These are phyloP conservation scores for Aureobasidium sp. DNA, from an alignment of 2,329 filamentous ascomycete species.

Conservation along the genomic window DNA sequence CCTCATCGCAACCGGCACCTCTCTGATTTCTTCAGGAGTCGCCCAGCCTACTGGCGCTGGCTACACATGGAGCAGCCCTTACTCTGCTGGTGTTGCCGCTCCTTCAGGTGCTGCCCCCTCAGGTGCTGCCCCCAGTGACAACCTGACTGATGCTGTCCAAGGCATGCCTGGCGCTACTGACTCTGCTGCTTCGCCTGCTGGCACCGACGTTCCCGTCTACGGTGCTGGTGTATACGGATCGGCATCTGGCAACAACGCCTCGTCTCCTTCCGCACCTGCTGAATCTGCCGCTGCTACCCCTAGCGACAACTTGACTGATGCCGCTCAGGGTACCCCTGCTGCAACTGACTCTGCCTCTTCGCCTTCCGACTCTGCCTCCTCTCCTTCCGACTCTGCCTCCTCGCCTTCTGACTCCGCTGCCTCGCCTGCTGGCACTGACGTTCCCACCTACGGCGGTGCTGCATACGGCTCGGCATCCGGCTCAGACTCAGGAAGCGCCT, in stretches of 20 bases:
- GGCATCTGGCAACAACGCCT: not conserved
- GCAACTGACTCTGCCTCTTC: not conserved
- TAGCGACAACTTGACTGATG: not conserved
- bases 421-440: not conserved
- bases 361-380: not conserved
- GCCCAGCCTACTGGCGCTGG: not conserved
- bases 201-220: not conserved
- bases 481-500: slow-evolving; percentile 1
- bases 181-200: not conserved
- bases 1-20: not conserved
- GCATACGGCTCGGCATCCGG: not conserved
- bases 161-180: not conserved
- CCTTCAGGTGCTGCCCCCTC: not conserved
- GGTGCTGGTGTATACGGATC: not conserved
- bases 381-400: not conserved
- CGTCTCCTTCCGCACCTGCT: slow-evolving; percentile 2
- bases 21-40: not conserved
- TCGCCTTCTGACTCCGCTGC: not conserved
- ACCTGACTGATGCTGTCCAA: not conserved
- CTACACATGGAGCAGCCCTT: not conserved
- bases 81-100: slow-evolving; percentile 1
- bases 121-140: not conserved
- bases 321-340: not conserved
- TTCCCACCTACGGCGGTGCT: not conserved
- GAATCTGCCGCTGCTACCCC: not conserved